Conservation (phyloP, 768 basidiomycete genomes). For the Psilocybe cyanescens region DNA sequence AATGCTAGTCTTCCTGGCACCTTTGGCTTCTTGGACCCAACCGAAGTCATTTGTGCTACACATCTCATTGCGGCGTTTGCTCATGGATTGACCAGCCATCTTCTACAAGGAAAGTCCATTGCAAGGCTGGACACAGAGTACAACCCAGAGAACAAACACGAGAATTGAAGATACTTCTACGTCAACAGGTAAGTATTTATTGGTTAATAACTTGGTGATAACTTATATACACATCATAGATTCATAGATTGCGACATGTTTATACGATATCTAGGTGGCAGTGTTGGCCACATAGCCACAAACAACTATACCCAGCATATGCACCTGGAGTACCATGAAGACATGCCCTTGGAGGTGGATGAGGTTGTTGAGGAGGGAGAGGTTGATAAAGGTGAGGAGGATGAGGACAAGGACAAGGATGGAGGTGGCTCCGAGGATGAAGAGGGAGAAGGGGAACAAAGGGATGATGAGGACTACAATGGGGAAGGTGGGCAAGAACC, state of each 20-base stretch:
- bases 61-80: slow-evolving; percentile 43
- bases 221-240: slow-evolving; percentile 13
- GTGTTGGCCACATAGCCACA: slow-evolving; percentile 29
- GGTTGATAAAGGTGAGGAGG: not conserved
- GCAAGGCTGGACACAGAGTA: slow-evolving; percentile 4
- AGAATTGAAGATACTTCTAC: slow-evolving; percentile 33
- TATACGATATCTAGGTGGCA: slow-evolving; percentile 29
- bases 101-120: slow-evolving; percentile 4
- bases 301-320: not conserved
- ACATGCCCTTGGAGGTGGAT: too few species aligned
- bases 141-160: slow-evolving; percentile 20
- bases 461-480: not conserved
- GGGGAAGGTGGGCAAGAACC: not conserved
- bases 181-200: slow-evolving; percentile 34
- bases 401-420: not conserved
- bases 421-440: not conserved
- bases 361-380: not conserved
- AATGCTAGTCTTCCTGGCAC: slow-evolving; percentile 25
- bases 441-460: not conserved
- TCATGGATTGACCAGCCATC: slow-evolving; percentile 11
- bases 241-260: slow-evolving; percentile 35
- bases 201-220: too few species aligned
- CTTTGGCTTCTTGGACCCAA: slow-evolving; percentile 51
- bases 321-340: not conserved
- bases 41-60: slow-evolving; percentile 34